Evolutionary conservation across 2,329 filamentous ascomycete species (phyloP).

Genomic region (Chalaropsis thielavioides): DNA sequence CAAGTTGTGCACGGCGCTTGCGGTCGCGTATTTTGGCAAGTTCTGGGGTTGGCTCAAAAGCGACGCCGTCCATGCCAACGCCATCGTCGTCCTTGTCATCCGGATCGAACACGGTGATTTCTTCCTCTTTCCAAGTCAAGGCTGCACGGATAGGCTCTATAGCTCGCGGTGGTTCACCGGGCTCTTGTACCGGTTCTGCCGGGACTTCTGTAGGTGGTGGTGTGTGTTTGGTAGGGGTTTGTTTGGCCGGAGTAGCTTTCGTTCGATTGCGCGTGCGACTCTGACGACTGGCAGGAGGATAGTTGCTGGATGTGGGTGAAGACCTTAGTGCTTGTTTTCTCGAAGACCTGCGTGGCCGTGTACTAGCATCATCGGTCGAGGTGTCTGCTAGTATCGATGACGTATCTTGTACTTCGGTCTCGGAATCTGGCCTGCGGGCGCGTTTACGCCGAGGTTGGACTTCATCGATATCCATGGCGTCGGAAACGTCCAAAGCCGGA

Average conservation of each 20-base stretch:
- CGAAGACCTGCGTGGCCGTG: conserved; percentile 9
- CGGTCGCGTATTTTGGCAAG: conserved; percentile 42
- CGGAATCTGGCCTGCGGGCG: not conserved
- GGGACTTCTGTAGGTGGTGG: not conserved
- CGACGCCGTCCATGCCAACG: conserved; percentile 52
- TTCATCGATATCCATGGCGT: conserved; percentile 15
- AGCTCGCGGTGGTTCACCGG: conserved; percentile 22
- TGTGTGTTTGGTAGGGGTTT: not conserved
- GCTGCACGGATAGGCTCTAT: conserved; percentile 42
- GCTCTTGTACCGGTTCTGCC: not conserved
- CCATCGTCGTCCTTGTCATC: conserved; percentile 53
- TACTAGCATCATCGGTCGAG: not conserved
- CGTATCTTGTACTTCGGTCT: not conserved
- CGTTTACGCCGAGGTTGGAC: conserved; percentile 3
- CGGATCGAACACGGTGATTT: conserved; percentile 52
- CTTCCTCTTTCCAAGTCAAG: conserved; percentile 53
- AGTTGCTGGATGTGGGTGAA: not conserved
- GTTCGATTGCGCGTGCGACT: conserved; percentile 3
- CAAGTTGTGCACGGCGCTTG: conserved; percentile 46
- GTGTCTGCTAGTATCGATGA: not conserved
- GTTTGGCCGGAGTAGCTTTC: not conserved
- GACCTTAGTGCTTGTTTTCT: not conserved
- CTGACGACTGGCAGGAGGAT: not conserved
- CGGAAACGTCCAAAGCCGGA: not conserved
- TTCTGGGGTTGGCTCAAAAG: conserved; percentile 49